Conservation (phyloP, 202 grass and related monocot species). For the Carex sylvatica region DNA sequence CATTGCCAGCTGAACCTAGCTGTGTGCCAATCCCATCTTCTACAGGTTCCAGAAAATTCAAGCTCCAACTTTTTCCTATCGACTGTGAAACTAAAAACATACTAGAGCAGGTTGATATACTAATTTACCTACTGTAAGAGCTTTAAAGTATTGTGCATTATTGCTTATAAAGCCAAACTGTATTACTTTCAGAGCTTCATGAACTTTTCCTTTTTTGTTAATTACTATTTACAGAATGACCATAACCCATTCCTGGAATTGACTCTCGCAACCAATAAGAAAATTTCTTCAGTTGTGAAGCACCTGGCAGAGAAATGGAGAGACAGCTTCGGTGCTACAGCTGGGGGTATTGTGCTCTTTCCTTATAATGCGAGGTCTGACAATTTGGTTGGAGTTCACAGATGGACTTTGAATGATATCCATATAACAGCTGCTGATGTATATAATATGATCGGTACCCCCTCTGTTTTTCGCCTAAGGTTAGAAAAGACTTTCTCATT, state of each 20-base stretch:
- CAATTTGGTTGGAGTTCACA: conserved; percentile 42
- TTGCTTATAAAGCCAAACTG: not conserved
- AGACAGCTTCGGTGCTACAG: conserved; percentile 37
- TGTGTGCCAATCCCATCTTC: conserved; percentile 30
- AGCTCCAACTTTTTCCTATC: conserved; percentile 91
- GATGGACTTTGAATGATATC: conserved; percentile 71
- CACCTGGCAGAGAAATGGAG: conserved; percentile 86
- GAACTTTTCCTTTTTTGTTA: not conserved
- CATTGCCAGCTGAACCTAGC: conserved; percentile 31
- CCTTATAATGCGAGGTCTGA: conserved; percentile 49
- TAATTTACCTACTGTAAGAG: conserved; percentile 6
- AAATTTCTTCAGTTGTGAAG: conserved; percentile 92
- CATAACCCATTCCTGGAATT: conserved; percentile 89
- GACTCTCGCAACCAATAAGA: conserved; percentile 77
- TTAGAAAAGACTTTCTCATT: conserved; percentile 27
- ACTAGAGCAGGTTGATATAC: conserved; percentile 62
- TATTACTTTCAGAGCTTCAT: not conserved
- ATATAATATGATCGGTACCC: conserved; percentile 58
- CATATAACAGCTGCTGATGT: conserved; percentile 69
- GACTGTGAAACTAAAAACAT: conserved; percentile 50
- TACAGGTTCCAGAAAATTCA: conserved; percentile 55
- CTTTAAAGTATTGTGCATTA: conserved; percentile 10
- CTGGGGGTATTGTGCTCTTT: conserved; percentile 69
- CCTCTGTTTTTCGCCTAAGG: conserved; percentile 82
- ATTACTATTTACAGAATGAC: conserved; percentile 47